These are phyloP conservation scores for Saccharomycopsis sp. DNA, from an alignment of 805 yeast genomes.

Conservation along the genomic window DNA sequence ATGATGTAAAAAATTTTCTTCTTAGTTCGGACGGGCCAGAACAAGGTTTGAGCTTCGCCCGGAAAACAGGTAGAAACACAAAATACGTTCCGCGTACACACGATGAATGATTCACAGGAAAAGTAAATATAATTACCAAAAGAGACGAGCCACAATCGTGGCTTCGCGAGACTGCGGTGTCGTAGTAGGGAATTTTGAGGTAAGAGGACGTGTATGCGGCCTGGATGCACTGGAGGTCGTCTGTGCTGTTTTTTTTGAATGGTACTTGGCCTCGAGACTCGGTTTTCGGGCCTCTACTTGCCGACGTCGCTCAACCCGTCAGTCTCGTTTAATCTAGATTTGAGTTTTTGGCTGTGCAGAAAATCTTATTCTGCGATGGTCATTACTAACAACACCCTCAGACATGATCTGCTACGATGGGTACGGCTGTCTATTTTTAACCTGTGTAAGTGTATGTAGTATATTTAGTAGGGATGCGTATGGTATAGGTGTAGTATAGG, in stretches of 20 bases:
- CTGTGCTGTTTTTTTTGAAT: background rate
- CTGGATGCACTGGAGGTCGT: no score
- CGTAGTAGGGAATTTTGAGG: background rate
- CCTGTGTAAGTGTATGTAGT: background rate
- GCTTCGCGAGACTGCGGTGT: background rate
- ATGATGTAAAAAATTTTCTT: background rate
- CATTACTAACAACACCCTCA: background rate
- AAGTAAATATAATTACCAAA: background rate
- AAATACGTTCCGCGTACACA: background rate
- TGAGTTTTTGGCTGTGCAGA: constrained; percentile 21
- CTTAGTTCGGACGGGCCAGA: background rate
- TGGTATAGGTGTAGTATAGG: no score
- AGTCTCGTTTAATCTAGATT: background rate
- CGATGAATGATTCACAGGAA: background rate
- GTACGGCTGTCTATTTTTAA: background rate
- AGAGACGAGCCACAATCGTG: background rate
- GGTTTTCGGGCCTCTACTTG: background rate
- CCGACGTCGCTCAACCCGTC: background rate
- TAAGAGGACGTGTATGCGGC: no score
- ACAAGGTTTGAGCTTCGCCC: background rate
- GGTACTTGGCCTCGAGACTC: background rate
- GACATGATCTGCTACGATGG: background rate
- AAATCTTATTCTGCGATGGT: background rate
- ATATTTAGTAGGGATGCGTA: background rate
- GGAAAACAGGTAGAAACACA: background rate